A percentile compares a stretch with the other conserved stretches of the same genome.
Conservation (phyloP, 192 early-diverging fungal genomes). For the Haplosporangium gracile region DNA sequence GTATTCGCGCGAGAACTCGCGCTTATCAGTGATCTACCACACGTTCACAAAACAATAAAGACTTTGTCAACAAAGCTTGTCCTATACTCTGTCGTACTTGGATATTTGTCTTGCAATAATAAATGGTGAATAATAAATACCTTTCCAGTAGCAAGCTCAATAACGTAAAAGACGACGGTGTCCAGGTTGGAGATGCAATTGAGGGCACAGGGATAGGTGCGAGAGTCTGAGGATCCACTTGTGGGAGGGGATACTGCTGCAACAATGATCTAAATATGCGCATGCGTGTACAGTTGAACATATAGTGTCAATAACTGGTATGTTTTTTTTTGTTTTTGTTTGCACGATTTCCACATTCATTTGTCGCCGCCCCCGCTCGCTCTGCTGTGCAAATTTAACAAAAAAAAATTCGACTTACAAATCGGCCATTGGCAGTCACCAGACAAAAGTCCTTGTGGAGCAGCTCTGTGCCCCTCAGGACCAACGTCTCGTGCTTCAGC, state of each 20-base stretch:
- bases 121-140: conserved; percentile 42
- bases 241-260: conserved; percentile 65
- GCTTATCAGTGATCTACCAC: conserved; percentile 66
- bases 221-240: conserved; percentile 38
- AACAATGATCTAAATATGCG: conserved; percentile 65
- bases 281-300: neutral
- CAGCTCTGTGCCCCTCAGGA: conserved; percentile 47
- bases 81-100: neutral
- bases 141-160: conserved; percentile 71
- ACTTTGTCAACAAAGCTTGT: conserved; percentile 2
- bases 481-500: conserved; percentile 46
- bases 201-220: conserved; percentile 63
- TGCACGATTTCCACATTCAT: neutral
- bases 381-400: neutral
- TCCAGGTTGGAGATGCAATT: conserved; percentile 66
- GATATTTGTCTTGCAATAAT: neutral
- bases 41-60: neutral
- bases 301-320: neutral
- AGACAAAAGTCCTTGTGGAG: conserved; percentile 77
- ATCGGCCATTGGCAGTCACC: conserved; percentile 65
- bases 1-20: conserved; percentile 69
- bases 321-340: neutral
- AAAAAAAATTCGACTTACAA: conserved; percentile 53
- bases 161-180: conserved; percentile 74
- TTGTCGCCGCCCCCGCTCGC: neutral